phyloP scores from a whole-genome alignment of 2,329 filamentous ascomycete genomes.

The Claviceps humidiphila region DNA sequence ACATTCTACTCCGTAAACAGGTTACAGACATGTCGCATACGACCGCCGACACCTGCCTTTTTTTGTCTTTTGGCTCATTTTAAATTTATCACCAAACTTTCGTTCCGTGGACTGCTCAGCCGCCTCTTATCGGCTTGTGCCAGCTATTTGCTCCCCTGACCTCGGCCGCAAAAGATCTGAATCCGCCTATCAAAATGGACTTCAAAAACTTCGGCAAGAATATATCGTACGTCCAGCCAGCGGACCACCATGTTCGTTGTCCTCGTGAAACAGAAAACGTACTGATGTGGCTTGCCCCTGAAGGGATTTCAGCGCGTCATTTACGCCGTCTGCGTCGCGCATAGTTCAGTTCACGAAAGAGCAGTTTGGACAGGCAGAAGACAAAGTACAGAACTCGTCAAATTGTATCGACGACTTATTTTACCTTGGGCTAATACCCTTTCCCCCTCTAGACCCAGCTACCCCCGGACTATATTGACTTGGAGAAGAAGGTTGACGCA shows the following conservation, averaged over 20 bases:
- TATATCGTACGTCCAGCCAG: constrained; percentile 31
- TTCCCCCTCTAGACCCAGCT: constrained; percentile 62
- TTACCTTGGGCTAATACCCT: constrained; percentile 6
- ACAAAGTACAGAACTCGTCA: constrained; percentile 49
- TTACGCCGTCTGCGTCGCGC: constrained; percentile 85
- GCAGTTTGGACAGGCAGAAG: constrained; percentile 85
- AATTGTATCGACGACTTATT: not conserved
- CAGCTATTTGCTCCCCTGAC: not conserved
- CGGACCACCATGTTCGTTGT: not conserved
- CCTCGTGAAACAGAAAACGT: not conserved
- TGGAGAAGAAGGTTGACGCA: constrained; percentile 97
- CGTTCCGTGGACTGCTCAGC: not conserved
- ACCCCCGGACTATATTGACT: constrained; percentile 91
- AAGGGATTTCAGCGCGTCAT: constrained; percentile 57
- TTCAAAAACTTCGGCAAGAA: constrained; percentile 46
- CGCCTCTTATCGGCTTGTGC: not conserved
- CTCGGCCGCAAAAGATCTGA: no score
- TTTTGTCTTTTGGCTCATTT: not conserved
- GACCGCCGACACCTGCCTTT: no score
- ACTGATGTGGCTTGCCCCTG: constrained; percentile 11
- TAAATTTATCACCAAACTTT: not conserved
- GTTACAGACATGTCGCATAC: no score
- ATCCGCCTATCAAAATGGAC: constrained; percentile 30
- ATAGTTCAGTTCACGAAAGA: constrained; percentile 98
- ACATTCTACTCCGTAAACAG: no score